Evolutionary conservation across 495 filamentous ascomycete genomes (phyloP), one percentile per base, ranked within the genome.

Genomic region (Podospora pseudopauciseta): DNA sequence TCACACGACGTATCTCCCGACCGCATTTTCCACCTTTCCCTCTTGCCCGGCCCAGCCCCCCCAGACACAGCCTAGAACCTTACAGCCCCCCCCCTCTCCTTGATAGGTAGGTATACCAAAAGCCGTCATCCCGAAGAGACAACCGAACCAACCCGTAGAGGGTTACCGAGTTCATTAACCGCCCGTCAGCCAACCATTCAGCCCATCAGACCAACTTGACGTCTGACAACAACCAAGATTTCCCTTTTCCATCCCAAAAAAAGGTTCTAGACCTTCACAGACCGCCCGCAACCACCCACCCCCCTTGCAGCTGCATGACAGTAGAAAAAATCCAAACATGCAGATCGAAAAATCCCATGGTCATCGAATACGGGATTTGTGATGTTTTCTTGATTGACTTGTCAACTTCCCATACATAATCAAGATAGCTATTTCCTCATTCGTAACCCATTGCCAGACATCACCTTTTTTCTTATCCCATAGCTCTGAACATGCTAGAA

Each of bases 331-430:
- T 18, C 39, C 39, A 16, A 49, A 49, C 39, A 49, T 49, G 39
- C 39, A 49, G 39, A 49, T 49, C 39, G 39, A 49, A 49, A 49
- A 49, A 16, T 49, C 39, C 39, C 39, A 49, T 49, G 39, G 39
- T 49, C 15, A 56, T 66, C 39, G 49, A 56, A 28, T 15, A 67
- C 55, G 63, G 58, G 19, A 54, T 54, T 34, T 16, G 30, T 32
- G 30, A 5, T 49, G 6, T 49, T 19, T 4, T 2, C 27, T 18
- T 60, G 9, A 19, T 44, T 20, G 27, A 23, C 65, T 49, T 49
- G 13, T 49, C 39, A 49, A 11, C 23, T 23, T 23, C 23, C 23
- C 23, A 23, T 23, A 23, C 23, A 23, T 23, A 23, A 39, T 4
- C 34, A 39, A 39, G 11, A 5, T 11, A 39, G 5, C 23, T 23